These are phyloP conservation scores for Chrysanthemum lavandulifolium DNA, from an alignment of 129 eudicot species.

Conservation along the genomic window DNA sequence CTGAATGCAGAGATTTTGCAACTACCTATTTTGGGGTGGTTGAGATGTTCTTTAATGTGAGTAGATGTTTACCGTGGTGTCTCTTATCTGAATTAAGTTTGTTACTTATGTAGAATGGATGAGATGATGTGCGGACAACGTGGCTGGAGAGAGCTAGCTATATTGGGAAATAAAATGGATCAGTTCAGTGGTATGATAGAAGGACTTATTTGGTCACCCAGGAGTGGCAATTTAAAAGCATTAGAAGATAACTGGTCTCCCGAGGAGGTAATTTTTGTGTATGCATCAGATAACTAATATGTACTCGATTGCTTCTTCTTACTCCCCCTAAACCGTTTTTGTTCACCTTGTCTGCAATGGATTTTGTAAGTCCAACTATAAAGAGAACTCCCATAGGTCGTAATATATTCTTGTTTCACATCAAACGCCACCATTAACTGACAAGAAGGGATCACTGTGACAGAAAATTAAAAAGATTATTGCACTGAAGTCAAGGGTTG, in stretches of 20 bases:
- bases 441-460: too few species aligned
- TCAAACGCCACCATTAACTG: too few species aligned
- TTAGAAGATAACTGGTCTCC: conserved; percentile 49
- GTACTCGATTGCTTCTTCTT: not conserved
- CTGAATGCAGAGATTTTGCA: not conserved
- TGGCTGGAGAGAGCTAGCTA: conserved; percentile 67
- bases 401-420: too few species aligned
- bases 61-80: conserved; percentile 13
- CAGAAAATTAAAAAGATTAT: not conserved
- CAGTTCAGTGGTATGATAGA: conserved; percentile 50
- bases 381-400: too few species aligned
- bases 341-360: not conserved
- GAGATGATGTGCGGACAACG: conserved; percentile 85
- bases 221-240: conserved; percentile 34
- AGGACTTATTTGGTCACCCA: conserved; percentile 54
- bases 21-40: not conserved
- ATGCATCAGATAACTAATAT: conserved; percentile 6
- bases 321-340: not conserved
- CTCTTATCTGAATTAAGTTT: conserved; percentile 19
- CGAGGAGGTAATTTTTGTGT: conserved; percentile 51
- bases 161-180: conserved; percentile 52
- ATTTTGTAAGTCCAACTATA: too few species aligned
- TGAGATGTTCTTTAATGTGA: not conserved
- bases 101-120: conserved; percentile 66
- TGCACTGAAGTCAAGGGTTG: not conserved